phyloP scores from a whole-genome alignment of 2,329 filamentous ascomycete genomes.

The Tricladium varicosporioides region DNA sequence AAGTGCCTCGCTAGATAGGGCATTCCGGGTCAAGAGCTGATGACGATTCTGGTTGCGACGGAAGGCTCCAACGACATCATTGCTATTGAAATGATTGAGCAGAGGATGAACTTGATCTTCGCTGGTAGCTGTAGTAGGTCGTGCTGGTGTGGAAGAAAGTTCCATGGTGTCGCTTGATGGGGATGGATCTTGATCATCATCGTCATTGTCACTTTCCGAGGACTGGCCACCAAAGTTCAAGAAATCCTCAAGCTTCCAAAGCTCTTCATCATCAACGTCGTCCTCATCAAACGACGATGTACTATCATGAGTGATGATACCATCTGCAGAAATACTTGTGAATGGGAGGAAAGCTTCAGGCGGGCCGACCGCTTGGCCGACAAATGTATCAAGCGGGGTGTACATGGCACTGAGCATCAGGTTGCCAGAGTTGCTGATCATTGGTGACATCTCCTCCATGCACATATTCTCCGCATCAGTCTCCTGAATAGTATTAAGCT shows the following conservation, averaged over 20 bases:
- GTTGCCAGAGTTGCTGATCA: constrained; percentile 66
- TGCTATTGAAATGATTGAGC: constrained; percentile 64
- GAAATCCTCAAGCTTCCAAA: constrained; percentile 68
- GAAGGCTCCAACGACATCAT: constrained; percentile 73
- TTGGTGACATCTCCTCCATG: constrained; percentile 40
- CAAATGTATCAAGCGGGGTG: constrained; percentile 23
- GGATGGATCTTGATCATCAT: constrained; percentile 50
- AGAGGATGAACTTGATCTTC: constrained; percentile 51
- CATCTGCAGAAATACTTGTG: constrained; percentile 53
- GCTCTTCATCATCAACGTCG: constrained; percentile 60
- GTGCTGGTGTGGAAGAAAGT: constrained; percentile 51
- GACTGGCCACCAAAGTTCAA: constrained; percentile 63
- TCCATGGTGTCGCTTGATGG: constrained; percentile 11
- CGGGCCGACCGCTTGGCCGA: constrained; percentile 66
- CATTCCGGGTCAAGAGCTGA: constrained; percentile 50
- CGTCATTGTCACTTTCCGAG: constrained; percentile 57
- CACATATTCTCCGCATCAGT: not conserved
- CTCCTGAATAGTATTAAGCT: not conserved
- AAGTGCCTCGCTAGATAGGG: constrained; percentile 60
- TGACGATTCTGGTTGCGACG: constrained; percentile 60
- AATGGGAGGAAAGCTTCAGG: constrained; percentile 75
- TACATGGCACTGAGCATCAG: constrained; percentile 70
- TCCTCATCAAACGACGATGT: constrained; percentile 50
- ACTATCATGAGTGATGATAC: constrained; percentile 51
- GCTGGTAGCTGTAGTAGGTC: constrained; percentile 47